Evolutionary conservation across 371 early-diverging fungal species (phyloP).

Genomic region (Mortierella sp.): DNA sequence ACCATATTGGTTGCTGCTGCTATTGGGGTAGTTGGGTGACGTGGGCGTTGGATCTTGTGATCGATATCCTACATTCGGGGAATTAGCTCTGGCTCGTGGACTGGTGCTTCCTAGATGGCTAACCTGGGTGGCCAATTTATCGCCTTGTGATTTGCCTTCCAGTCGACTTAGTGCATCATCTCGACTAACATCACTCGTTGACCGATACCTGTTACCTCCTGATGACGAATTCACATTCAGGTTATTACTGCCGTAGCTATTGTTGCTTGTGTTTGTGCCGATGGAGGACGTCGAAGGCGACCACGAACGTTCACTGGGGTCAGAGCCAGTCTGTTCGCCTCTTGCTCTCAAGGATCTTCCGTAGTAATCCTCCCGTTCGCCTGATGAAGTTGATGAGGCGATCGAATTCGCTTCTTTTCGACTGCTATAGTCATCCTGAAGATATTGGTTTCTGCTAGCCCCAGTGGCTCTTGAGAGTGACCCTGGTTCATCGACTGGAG

Average conservation of each 20-base stretch:
- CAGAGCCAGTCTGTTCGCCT: constrained; percentile 10
- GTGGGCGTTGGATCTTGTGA: constrained; percentile 15
- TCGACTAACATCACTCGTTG: constrained; percentile 48
- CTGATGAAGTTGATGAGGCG: constrained; percentile 27
- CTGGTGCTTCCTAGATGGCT: constrained; percentile 50
- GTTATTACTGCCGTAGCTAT: constrained; percentile 24
- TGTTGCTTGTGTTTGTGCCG: constrained; percentile 22
- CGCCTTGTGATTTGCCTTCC: constrained; percentile 44
- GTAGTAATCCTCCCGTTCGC: constrained; percentile 37
- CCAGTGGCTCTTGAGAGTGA: constrained; percentile 29
- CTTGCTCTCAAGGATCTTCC: constrained; percentile 32
- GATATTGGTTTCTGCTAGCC: constrained; percentile 26
- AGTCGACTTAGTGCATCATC: constrained; percentile 51
- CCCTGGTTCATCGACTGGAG: constrained; percentile 11
- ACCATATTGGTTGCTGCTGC: neutral
- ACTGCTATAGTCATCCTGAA: constrained; percentile 12
- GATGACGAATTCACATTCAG: constrained; percentile 3
- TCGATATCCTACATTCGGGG: constrained; percentile 24
- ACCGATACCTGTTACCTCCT: constrained; percentile 22
- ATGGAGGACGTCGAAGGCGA: constrained; percentile 17
- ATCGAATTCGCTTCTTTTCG: constrained; percentile 12
- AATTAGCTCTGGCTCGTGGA: constrained; percentile 39
- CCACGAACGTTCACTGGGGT: constrained; percentile 19
- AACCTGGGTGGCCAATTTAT: constrained; percentile 40
- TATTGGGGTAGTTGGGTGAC: constrained; percentile 10